Base-by-base conservation (phyloP, 805 yeast species). In the Suhomyces pyralidae region DNA sequence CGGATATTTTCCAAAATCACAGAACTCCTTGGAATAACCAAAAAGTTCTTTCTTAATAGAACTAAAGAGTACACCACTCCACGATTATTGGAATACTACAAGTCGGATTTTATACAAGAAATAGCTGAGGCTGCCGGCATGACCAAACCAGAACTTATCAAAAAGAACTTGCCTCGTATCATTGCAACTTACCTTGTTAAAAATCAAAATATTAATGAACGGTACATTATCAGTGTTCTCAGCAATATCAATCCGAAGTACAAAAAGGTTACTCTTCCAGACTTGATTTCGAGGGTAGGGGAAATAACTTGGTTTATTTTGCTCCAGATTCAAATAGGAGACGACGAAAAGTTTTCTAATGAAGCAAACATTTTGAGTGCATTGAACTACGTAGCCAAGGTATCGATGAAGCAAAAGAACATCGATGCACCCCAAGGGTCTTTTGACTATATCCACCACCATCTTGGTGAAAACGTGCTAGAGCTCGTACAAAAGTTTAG, bases 401-500 rank as follows among this genome's bases (percentile, higher is more conserved):
- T 68, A 15, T 55, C 62, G 14, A 48, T 66, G 15, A 59, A 53
- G 40, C 56, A 60, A 15, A 54, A 51, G 40, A 26, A 55, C 9
- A 52, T 45, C 14, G 51, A 59, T 7, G 42, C 24, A 10, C 42
- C 42, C 7, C 24, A 17, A 17, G 42, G 24, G 24, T 17, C 42
- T 6, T 63, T 62, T 44, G 69, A 69, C 30, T 63, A 56, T 43
- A 60, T 72, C 19, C 64, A 65, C 38, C 60, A 64, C 50, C 57
- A 63, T 50, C 54, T 62, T 48, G 66, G 58, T 46, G 52, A 55
- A 46, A 60, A 63, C 61, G 82, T 89, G 3, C 70, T 91, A 12
- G 96, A 92, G 53, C 74, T 91, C 15, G 85, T 89, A 3, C 93
- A 88, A 55, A 78, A 81, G 45, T 88, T 92, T 60, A 86, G 96